Conservation (phyloP, 2,329 filamentous ascomycete genomes). For the Scopulariopsis brevicaulis region DNA sequence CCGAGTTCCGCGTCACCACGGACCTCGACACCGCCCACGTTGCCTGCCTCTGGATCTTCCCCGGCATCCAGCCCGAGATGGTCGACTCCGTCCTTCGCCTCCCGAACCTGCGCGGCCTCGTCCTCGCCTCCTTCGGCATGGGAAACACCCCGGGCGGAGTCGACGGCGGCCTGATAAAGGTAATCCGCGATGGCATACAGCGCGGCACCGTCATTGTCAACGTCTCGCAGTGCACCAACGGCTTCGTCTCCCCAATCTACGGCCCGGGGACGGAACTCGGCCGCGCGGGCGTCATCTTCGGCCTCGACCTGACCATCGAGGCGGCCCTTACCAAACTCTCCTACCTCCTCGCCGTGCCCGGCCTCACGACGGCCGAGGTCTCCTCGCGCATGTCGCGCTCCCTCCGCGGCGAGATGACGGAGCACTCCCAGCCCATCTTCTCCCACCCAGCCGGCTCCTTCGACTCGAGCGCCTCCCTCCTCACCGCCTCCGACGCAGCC, state of each 20-base stretch:
- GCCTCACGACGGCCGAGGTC: conserved; percentile 53
- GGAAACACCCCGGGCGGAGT: conserved; percentile 80
- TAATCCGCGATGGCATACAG: conserved; percentile 65
- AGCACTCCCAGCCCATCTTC: conserved; percentile 61
- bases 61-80: conserved; percentile 89
- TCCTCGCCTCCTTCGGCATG: conserved; percentile 87
- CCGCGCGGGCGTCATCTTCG: conserved; percentile 76
- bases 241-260: conserved; percentile 69
- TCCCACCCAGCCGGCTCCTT: conserved; percentile 54
- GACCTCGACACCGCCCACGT: conserved; percentile 80
- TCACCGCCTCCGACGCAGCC: conserved; percentile 45
- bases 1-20: conserved; percentile 62
- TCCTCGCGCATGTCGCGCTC: conserved; percentile 60
- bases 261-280: conserved; percentile 68
- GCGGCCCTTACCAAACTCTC: conserved; percentile 85
- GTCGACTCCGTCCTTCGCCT: conserved; percentile 71
- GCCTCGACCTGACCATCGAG: conserved; percentile 80
- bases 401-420: conserved; percentile 77
- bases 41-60: conserved; percentile 80
- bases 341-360: conserved; percentile 64
- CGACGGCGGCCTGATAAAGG: conserved; percentile 67
- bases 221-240: conserved; percentile 77
- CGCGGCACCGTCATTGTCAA: conserved; percentile 81
- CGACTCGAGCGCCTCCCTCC: conserved; percentile 26
- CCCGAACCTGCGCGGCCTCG: conserved; percentile 66